Percentiles rank a stretch among this genome's conserved stretches.
phyloP scores from a whole-genome alignment of 2,329 filamentous ascomycete species.

The Exserohilum rostratum region DNA sequence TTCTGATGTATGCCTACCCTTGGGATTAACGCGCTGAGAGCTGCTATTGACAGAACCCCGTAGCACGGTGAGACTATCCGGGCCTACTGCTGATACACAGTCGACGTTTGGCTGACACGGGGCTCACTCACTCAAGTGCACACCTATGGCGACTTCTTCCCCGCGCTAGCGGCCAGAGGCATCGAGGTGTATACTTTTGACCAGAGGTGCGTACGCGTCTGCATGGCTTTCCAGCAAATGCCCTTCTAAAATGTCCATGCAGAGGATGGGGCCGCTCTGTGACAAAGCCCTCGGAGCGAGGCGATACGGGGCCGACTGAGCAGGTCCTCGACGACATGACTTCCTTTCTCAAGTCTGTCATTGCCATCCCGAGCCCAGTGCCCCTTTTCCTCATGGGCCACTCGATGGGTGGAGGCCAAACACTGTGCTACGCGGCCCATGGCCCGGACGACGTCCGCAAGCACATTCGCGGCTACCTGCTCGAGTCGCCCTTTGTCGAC shows the following conservation, averaged over 20 bases:
- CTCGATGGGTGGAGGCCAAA: conserved; percentile 86
- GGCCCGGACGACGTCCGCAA: conserved; percentile 59
- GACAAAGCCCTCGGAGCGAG: conserved; percentile 64
- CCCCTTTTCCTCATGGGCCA: conserved; percentile 88
- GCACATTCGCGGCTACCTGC: conserved; percentile 73
- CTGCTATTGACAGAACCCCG: conserved; percentile 3
- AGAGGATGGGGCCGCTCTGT: conserved; percentile 83
- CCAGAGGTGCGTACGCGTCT: conserved; percentile 61
- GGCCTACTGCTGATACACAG: neutral
- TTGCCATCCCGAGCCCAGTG: conserved; percentile 59
- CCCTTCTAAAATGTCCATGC: conserved; percentile 20
- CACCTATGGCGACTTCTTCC: conserved; percentile 77
- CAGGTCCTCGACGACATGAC: conserved; percentile 79
- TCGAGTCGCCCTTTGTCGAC: conserved; percentile 79
- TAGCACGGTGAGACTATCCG: conserved; percentile 18
- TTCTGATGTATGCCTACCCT: conserved; percentile 61
- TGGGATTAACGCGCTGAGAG: neutral
- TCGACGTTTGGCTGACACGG: conserved; percentile 26
- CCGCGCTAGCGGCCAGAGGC: conserved; percentile 69
- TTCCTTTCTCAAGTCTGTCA: conserved; percentile 70
- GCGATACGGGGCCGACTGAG: conserved; percentile 74
- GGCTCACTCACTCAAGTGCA: conserved; percentile 57
- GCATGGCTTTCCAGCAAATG: neutral
- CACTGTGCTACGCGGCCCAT: conserved; percentile 64
- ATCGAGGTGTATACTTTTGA: conserved; percentile 82